These are phyloP conservation scores for Ilyonectria destructans DNA, from an alignment of 2,329 filamentous ascomycete genomes.

Conservation along the genomic window DNA sequence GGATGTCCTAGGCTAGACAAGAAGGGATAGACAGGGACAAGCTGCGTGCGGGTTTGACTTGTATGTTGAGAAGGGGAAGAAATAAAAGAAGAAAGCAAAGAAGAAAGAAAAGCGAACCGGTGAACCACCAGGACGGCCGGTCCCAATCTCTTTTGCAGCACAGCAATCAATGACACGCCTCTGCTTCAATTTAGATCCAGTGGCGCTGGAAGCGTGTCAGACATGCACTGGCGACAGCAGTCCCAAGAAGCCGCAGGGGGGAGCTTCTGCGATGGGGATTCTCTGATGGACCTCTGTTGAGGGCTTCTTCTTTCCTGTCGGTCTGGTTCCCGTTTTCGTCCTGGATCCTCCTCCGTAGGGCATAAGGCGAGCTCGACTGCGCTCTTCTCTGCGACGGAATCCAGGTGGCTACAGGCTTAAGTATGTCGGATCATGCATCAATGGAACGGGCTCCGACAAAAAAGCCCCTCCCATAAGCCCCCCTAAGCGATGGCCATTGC, in stretches of 20 bases:
- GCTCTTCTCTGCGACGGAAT: neutral
- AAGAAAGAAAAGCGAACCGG: no score
- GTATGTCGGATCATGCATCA: neutral
- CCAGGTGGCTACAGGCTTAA: neutral
- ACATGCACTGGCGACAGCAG: constrained; percentile 11
- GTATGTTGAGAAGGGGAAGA: neutral
- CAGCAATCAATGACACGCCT: constrained; percentile 6
- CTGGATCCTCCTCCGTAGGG: constrained; percentile 1
- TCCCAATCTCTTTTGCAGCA: constrained; percentile 2
- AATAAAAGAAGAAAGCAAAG: constrained; percentile 9
- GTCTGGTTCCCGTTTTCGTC: constrained; percentile 1
- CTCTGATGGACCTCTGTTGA: neutral
- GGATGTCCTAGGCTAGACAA: neutral
- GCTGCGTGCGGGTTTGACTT: neutral
- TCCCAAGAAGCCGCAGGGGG: neutral
- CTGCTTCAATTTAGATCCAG: neutral
- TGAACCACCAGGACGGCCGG: no score
- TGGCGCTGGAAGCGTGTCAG: constrained; percentile 12
- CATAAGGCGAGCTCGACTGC: neutral
- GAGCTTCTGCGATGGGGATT: neutral
- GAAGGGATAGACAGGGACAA: neutral
- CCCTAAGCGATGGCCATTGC: neutral
- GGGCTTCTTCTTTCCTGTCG: neutral
- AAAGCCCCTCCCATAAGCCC: neutral
- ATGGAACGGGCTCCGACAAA: neutral